Base-by-base conservation (phyloP, 2,329 filamentous ascomycete genomes). In the Parastagonospora nodorum region DNA sequence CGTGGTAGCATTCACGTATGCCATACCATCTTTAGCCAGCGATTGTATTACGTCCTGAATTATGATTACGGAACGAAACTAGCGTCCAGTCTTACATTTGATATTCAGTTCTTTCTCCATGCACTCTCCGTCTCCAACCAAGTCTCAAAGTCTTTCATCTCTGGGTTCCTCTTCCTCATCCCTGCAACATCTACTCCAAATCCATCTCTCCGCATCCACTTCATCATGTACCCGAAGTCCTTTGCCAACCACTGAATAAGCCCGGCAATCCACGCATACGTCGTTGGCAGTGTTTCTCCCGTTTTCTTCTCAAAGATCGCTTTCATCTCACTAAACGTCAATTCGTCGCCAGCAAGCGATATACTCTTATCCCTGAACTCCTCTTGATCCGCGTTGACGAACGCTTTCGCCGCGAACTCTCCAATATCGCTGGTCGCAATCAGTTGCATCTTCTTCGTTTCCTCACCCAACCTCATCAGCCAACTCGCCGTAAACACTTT, bases 301-400 rank as follows among this genome's bases (percentile, higher is more conserved):
- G 75, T 77, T 42, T 71, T 74, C 32, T 74, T 58, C 63, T 75
- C 69, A 57, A 81, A 82, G 8, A 75, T 68, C 15, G 65, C 53
- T 12, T 67, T 66, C 16, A 76, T 73, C 32, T 80, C 61, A 0
- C 61, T 58, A 30, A 73, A 74, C 0, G 73, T 78, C 36, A 83
- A 55, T 24, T 81, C 77, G 47, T 82, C 80, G 1, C 80, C 79
- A 0, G 80, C 81, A 7, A 83, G 54, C 6, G 76, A 74, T 15
- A 82, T 65, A 3, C 63, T 68, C 44, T 65, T 67, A 16, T 76
- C 73, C 14, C 67, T 68, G 55, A 74, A 82, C 38, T 75, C 64
- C 0, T 75, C 69, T 7, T n/a, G 11, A 3, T 45, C 16, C 0
- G 75, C 70, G 2, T 50, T 48, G 2, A 76, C 35, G 47, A 82